phyloP scores from a whole-genome alignment of 306 rosid species.

The Trifolium fragiferum region DNA sequence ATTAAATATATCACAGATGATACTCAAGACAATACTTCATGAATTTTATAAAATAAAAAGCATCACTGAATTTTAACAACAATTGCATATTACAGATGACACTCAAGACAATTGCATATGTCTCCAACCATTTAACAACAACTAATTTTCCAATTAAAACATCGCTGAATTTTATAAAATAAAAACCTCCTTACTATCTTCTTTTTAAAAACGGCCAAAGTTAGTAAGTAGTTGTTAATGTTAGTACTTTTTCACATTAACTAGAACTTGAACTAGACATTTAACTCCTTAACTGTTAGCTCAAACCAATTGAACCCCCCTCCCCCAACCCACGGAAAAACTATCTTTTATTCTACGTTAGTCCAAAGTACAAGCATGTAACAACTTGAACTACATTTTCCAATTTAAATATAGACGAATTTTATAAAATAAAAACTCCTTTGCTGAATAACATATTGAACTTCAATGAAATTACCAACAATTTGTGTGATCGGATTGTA shows the following conservation, averaged over 20 bases:
- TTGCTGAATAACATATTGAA: not conserved
- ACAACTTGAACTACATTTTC: not conserved
- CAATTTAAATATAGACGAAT: not conserved
- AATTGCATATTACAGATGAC: not conserved
- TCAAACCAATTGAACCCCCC: too few species aligned
- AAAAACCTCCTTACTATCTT: too few species aligned
- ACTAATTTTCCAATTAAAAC: conserved; percentile 5
- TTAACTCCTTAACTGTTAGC: too few species aligned
- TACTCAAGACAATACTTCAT: not conserved
- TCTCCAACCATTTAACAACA: not conserved
- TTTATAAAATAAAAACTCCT: too few species aligned
- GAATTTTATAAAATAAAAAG: too few species aligned
- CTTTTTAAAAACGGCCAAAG: too few species aligned
- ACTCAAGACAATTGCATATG: not conserved
- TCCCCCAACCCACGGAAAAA: not conserved
- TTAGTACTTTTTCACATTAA: too few species aligned
- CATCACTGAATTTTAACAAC: too few species aligned
- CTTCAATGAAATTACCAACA: conserved; percentile 10
- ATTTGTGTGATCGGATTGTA: not conserved
- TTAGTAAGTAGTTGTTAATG: too few species aligned
- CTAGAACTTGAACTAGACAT: too few species aligned
- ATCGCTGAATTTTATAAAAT: not conserved
- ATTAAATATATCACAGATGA: not conserved
- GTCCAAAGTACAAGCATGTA: conserved; percentile 3
- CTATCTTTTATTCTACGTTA: not conserved